Percentiles rank a stretch among this genome's conserved stretches.
These are phyloP conservation scores for Tricholoma matsutake DNA, from an alignment of 768 basidiomycete species.

Conservation along the genomic window DNA sequence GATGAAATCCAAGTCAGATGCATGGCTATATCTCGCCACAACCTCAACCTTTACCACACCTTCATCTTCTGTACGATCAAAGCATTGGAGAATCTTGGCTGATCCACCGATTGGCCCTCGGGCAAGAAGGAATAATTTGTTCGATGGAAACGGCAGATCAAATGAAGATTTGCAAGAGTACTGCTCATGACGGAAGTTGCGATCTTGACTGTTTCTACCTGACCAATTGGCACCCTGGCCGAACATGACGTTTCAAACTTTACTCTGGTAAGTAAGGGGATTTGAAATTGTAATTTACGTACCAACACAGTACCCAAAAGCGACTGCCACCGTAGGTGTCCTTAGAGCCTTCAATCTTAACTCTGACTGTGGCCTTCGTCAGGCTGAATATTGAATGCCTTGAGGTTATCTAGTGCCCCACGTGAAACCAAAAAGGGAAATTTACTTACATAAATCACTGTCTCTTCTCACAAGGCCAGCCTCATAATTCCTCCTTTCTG, in stretches of 20 bases:
- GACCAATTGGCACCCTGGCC: not conserved
- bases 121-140: not conserved
- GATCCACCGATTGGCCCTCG: not conserved
- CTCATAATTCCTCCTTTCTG: too few relatives aligned
- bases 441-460: too few relatives aligned
- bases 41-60: not conserved
- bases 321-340: too few relatives aligned
- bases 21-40: not conserved
- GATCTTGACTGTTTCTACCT: not conserved
- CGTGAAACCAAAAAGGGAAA: too few relatives aligned
- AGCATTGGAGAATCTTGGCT: not conserved
- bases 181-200: not conserved
- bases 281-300: too few relatives aligned
- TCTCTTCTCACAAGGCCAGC: too few relatives aligned
- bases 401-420: too few relatives aligned
- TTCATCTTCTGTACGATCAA: not conserved
- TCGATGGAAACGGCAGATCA: constrained; percentile 16
- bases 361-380: too few relatives aligned
- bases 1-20: not conserved
- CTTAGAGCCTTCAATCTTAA: too few relatives aligned
- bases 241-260: not conserved
- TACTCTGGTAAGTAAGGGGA: too few relatives aligned
- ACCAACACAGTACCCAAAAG: too few relatives aligned
- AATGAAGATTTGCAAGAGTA: constrained; percentile 24
- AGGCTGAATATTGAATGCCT: too few relatives aligned